Percentiles rank a stretch among this genome's conserved stretches.
These are phyloP conservation scores for Corylus heterophylla DNA, from an alignment of 306 rosid genomes.

Conservation along the genomic window DNA sequence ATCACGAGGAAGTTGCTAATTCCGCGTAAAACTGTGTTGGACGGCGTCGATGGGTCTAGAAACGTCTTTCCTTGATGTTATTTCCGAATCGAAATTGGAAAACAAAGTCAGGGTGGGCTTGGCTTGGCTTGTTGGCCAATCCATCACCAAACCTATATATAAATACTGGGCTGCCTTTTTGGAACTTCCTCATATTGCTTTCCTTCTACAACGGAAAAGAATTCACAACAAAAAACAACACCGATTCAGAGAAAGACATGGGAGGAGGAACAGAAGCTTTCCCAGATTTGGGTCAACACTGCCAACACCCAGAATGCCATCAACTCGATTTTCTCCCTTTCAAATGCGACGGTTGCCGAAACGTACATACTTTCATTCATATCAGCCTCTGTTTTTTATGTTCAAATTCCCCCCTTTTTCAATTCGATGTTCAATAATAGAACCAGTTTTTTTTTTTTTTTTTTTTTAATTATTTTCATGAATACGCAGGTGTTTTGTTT, in stretches of 20 bases:
- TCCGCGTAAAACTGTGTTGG: neutral
- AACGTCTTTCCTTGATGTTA: neutral
- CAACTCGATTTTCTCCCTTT: constrained; percentile 93
- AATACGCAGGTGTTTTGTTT: constrained; percentile 66
- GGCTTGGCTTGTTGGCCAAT: constrained; percentile 41
- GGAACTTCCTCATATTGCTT: neutral
- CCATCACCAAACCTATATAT: constrained; percentile 32
- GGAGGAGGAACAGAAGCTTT: constrained; percentile 93
- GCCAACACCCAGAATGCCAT: constrained; percentile 65
- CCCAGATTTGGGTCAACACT: constrained; percentile 84
- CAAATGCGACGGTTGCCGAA: constrained; percentile 65
- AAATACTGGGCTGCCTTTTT: neutral
- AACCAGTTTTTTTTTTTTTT: neutral
- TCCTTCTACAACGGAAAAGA: neutral
- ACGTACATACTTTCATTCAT: constrained; percentile 28
- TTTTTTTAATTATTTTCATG: neutral
- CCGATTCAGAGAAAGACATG: constrained; percentile 33
- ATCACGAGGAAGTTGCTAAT: neutral
- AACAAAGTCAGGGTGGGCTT: neutral
- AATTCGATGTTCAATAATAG: neutral
- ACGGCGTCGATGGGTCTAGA: neutral
- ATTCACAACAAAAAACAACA: neutral
- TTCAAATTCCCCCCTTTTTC: neutral
- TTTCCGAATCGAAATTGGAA: neutral
- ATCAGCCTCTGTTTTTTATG: neutral